phyloP scores from a whole-genome alignment of 1,139 yeast species.

The Oligophagozyma castellii region DNA sequence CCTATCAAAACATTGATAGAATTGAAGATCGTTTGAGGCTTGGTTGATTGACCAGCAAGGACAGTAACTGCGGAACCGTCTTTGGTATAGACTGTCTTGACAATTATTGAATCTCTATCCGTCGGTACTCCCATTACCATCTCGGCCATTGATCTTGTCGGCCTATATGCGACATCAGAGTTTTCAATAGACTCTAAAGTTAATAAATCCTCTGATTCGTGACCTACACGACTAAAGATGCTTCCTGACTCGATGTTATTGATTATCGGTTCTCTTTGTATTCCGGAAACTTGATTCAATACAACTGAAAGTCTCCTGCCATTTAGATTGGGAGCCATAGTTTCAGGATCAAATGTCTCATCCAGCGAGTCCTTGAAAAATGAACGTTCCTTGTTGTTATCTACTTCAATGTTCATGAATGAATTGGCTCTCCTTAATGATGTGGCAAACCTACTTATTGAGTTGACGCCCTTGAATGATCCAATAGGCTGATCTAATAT shows the following conservation, averaged over 20 bases:
- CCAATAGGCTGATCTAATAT: conserved; percentile 25
- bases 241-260: conserved; percentile 15
- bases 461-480: conserved; percentile 47
- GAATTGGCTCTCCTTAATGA: conserved; percentile 71
- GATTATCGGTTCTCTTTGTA: conserved; percentile 4
- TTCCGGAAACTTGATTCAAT: conserved; percentile 6
- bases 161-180: conserved; percentile 14
- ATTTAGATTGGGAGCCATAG: conserved; percentile 50
- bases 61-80: conserved; percentile 67
- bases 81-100: conserved; percentile 54
- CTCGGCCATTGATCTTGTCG: conserved; percentile 16
- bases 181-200: conserved; percentile 14
- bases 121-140: conserved; percentile 10
- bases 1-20: conserved; percentile 79
- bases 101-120: conserved; percentile 30
- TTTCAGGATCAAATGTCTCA: conserved; percentile 56
- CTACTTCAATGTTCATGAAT: conserved; percentile 38
- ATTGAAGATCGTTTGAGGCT: conserved; percentile 78
- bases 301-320: conserved; percentile 57
- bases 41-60: conserved; percentile 73
- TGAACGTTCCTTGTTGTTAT: conserved; percentile 31
- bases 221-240: conserved; percentile 13
- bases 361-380: conserved; percentile 39
- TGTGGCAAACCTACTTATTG: conserved; percentile 65
- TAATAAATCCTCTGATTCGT: conserved; percentile 23